phyloP scores from a whole-genome alignment of 1,284 basidiomycete genomes.

The Leucoagaricus sp. region DNA sequence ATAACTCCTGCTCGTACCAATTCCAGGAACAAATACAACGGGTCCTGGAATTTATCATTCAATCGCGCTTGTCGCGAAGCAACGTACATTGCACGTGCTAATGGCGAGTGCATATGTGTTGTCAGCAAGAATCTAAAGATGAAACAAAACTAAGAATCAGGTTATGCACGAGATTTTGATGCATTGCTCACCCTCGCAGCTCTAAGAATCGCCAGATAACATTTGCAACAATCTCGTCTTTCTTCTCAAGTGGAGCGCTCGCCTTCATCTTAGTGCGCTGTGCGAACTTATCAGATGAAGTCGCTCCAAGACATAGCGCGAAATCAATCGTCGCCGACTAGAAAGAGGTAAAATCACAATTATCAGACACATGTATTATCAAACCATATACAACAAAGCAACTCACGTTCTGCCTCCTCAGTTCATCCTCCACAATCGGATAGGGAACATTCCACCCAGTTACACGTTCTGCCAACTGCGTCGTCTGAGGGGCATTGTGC shows the following conservation, averaged over 20 bases:
- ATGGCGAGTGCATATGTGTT: constrained; percentile 85
- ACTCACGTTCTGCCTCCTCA: constrained; percentile 93
- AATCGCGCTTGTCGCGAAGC: constrained; percentile 79
- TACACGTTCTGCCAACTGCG: constrained; percentile 86
- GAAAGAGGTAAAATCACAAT: not conserved
- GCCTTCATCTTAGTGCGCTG: constrained; percentile 70
- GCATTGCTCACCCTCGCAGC: constrained; percentile 73
- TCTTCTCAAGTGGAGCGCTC: constrained; percentile 81
- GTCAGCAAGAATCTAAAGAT: constrained; percentile 77
- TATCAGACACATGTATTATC: constrained; percentile 3
- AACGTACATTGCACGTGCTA: constrained; percentile 89
- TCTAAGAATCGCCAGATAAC: constrained; percentile 98
- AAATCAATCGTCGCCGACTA: constrained; percentile 87
- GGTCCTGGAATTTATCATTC: constrained; percentile 98
- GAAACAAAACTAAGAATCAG: constrained; percentile 17
- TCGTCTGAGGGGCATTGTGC: constrained; percentile 79
- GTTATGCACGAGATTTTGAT: constrained; percentile 5
- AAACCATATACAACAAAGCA: constrained; percentile 8
- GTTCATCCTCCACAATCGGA: constrained; percentile 88
- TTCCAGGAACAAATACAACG: constrained; percentile 91
- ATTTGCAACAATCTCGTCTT: constrained; percentile 98
- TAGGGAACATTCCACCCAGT: constrained; percentile 93
- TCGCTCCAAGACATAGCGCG: constrained; percentile 91
- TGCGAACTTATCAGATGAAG: constrained; percentile 77
- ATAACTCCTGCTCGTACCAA: constrained; percentile 93